A percentile compares a stretch with the other conserved stretches of the same genome.
phyloP scores from a whole-genome alignment of 331 rosid species.

The Pyracantha coccinea region DNA sequence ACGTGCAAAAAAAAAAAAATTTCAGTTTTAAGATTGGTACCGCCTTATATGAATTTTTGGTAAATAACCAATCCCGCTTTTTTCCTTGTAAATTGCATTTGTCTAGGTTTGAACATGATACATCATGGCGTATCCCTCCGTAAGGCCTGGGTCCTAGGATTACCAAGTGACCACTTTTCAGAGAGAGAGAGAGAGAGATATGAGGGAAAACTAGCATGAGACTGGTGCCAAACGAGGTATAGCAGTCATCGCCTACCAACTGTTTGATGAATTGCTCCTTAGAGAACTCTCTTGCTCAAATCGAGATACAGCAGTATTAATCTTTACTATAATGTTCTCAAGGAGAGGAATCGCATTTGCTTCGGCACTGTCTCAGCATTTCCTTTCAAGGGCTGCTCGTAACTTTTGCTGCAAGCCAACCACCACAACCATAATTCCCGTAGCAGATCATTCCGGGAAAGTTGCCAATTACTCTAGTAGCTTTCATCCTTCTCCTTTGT shows the following conservation, averaged over 20 bases:
- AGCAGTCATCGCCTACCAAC: conserved; percentile 20
- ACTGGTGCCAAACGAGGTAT: not conserved
- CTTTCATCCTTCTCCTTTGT: conserved; percentile 37
- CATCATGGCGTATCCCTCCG: not conserved
- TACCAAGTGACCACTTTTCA: not conserved
- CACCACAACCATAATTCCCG: conserved; percentile 5
- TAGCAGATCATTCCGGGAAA: not conserved
- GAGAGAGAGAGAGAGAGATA: not conserved
- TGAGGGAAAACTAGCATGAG: not conserved
- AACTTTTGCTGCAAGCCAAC: conserved; percentile 25
- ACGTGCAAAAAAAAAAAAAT: too few species aligned
- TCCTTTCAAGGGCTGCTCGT: conserved; percentile 16
- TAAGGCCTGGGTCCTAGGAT: not conserved
- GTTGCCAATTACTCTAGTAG: conserved; percentile 23
- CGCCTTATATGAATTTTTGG: too few species aligned
- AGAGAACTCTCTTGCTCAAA: not conserved
- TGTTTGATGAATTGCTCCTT: conserved; percentile 38
- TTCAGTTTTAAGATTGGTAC: too few species aligned
- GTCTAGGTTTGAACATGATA: not conserved
- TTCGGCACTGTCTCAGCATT: conserved; percentile 10
- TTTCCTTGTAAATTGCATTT: not conserved
- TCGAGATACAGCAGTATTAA: not conserved
- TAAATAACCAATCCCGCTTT: not conserved
- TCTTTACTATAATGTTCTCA: conserved; percentile 13
- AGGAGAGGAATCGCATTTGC: conserved; percentile 26